Evolutionary conservation across 202 grass and related monocot genomes (phyloP), one percentile per base, ranked within the genome.

Genomic region (Miscanthus sacchariflorus): DNA sequence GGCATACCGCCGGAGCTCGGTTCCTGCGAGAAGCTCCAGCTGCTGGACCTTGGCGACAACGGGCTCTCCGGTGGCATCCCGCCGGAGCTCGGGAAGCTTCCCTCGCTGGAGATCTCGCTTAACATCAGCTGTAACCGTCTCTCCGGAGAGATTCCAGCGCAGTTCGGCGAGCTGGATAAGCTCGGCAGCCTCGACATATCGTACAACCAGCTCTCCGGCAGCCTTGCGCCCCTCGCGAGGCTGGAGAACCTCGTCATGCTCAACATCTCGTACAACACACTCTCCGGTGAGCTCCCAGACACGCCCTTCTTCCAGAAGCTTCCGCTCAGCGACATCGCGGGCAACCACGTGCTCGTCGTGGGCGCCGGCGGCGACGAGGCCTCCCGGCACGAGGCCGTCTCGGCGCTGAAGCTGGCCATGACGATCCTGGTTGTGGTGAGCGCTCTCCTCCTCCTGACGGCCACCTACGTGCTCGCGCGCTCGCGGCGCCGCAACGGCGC

Each of bases 41-140:
- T 96, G 23, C 79, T 98, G 25, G 92, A 98, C 88, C 83, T 98
- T 44, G 89, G 96, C 21, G 85, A 90, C 59, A 98, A 98, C 70
- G 90, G 58, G 65, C 79, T 98, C 12, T 91, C 96, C 13, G 92
- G 96, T 18, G 85, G 72, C 54, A 96, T 99, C 65, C 92, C 96
- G 3, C 81, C 78, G 36, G 92, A 99, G 77, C 81, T 99, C 12
- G 93, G 94, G 17, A 87, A 81, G 69, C 92, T 99, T 7, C 94
- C 96, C 0, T 91, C 84, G 18, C 80, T 99, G 14, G 96, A 95
- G 19, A 99, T 99, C 42, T 83, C 94, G 15, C 94, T 98, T 21
- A 99, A 99, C 77, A 89, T 99, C 43, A 99, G 96, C 89, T 92
- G 94, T 38, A 99, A 98, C 87, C 87, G 49, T 23, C 92, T 99